phyloP scores from a whole-genome alignment of 306 rosid species.

The Castanea sativa region DNA sequence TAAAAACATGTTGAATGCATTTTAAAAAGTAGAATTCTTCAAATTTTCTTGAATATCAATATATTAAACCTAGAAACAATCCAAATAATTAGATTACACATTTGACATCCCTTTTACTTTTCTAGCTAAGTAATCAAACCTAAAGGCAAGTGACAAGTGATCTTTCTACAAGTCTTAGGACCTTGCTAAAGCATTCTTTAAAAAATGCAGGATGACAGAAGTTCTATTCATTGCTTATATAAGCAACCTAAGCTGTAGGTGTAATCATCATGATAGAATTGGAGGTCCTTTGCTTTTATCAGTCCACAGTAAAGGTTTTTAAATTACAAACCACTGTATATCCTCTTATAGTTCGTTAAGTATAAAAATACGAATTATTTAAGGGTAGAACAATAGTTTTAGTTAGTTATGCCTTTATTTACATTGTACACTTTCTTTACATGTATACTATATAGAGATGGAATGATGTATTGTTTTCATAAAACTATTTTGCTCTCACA shows the following conservation, averaged over 20 bases:
- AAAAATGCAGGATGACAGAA: background rate
- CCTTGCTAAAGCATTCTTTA: background rate
- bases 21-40: background rate
- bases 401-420: background rate
- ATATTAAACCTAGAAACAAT: background rate
- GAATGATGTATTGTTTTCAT: background rate
- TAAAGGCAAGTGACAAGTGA: background rate
- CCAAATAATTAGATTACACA: background rate
- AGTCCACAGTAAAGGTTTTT: background rate
- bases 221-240: background rate
- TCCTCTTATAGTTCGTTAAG: background rate
- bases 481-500: too few species aligned
- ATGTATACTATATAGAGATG: background rate
- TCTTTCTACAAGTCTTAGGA: background rate
- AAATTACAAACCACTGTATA: too few species aligned
- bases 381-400: too few species aligned
- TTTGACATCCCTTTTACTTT: too few species aligned
- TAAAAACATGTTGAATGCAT: background rate
- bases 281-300: background rate
- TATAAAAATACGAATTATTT: background rate
- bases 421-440: background rate
- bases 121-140: background rate
- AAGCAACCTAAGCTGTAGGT: background rate
- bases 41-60: background rate
- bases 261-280: background rate